Base-by-base conservation (phyloP, 306 rosid genomes). In the Ochetophila trinervis region DNA sequence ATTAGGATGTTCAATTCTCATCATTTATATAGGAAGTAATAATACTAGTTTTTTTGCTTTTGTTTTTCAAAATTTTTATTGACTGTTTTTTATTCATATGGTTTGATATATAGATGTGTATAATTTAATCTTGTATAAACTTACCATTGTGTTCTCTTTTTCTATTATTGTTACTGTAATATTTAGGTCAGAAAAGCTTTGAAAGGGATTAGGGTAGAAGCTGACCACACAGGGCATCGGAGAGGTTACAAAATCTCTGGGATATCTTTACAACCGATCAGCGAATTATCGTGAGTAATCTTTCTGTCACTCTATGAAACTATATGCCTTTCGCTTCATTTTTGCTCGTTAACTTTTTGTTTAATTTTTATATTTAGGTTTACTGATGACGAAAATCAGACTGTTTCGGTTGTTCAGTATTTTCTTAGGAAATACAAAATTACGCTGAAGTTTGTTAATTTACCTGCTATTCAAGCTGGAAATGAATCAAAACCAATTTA, bases 391-490 rank as follows among this genome's bases (percentile, higher is more conserved):
- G 1, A 73, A 0, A 16, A 1, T 35, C 72, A 76, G 0, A 35
- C 0, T 32, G 53, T 0, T 0, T 77, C 82, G 0, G 87, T 93
- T 20, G 72, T 65, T 13, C 74, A 82, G 24, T 86, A 93, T 55
- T 90, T 81, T 19, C 67, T 9, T 18, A 85, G 90, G 18, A 87
- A 27, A 48, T 86, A 89, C 66, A 2, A 47, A 8, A 54, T 81
- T 49, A 15, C 0, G 0, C 79, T 87, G 0, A 32, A 47, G 44
- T 13, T 9, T 64, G 18, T 32, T 30, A 10, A 2, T 49, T 75
- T 88, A 72, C 96, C 97, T 51, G 99, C 99, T 8, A 56, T 93
- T 7, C 86, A 82, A 76, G 76, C 89, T 37, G 97, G 97, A n/a
- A 84, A 66, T 50, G 83, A 87, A 53, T 7, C 79, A 0, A 91